Evolutionary conservation across 345 rosid genomes (phyloP), one percentile per base, ranked within the genome.

Genomic region (Gossypium anomalum): DNA sequence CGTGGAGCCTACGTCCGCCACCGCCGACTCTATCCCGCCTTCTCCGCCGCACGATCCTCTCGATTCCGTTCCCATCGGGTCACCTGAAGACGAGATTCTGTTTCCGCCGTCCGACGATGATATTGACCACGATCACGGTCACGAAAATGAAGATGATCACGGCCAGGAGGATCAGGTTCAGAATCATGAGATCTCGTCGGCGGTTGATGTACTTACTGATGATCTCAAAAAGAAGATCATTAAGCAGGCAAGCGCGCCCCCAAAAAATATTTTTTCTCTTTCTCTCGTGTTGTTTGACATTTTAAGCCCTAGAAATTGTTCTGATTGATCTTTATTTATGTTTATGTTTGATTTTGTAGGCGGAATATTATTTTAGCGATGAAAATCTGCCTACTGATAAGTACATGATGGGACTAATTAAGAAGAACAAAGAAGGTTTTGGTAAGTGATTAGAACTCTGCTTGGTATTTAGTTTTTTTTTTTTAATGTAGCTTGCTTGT

Each of bases 311-410:
- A 27, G 72, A 75, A 70, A 29, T 1, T 48, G 25, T 17, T 56
- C 19, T 49, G 45, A 2, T 67, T n/a, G 47, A 70, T 27, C 41
- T 25, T 20, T 10, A 19, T 41, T 4, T 3, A 2, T 48, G 7
- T 73, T 47, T 19, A 6, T 52, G 69, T 13, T 8, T 15, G 25
- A n/a, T 74, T 55, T 75, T 85, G 77, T 72, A 94, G 98, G 98
- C 87, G 76, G 97, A 94, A 67, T 90, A 92, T 59, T 94, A 94
- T 74, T 94, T 94, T 76, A 88, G 98, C 68, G 97, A 92, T 66
- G 97, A 89, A 76, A 94, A 94, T 84, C 80, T 94, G 82, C 92
- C 87, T 19, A 83, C 86, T 2, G 98, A 94, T 82, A 94, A 89
- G 71, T 77, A 89, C 76, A 80, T 94, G 87, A 77, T 85, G 73